phyloP scores from a whole-genome alignment of 2,329 filamentous ascomycete species.

The Penicillium sp. region DNA sequence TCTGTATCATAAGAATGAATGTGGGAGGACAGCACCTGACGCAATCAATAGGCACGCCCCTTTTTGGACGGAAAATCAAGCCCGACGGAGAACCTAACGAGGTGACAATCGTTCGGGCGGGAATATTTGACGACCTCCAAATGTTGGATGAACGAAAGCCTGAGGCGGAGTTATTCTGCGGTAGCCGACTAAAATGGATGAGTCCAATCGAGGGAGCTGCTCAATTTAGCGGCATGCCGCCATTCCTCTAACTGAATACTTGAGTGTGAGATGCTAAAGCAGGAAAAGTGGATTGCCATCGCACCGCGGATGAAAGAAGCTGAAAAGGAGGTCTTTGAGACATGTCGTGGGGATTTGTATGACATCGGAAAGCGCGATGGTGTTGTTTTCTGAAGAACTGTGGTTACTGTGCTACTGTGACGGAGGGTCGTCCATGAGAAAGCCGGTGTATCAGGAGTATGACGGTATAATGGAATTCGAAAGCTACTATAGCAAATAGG shows the following conservation, averaged over 20 bases:
- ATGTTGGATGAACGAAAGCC: conserved; percentile 32
- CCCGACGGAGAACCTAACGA: conserved; percentile 20
- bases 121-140: conserved; percentile 34
- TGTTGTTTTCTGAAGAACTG: too few species aligned
- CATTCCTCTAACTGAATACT: neutral
- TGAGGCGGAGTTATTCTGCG: conserved; percentile 31
- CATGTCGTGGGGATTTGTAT: too few species aligned
- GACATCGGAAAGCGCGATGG: too few species aligned
- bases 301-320: too few species aligned
- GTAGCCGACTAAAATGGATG: conserved; percentile 26
- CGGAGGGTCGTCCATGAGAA: too few species aligned
- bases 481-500: too few species aligned
- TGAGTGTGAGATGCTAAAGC: neutral
- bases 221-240: conserved; percentile 16
- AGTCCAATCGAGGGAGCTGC: conserved; percentile 23
- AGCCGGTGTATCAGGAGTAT: too few species aligned
- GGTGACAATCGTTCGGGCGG: conserved; percentile 34
- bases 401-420: too few species aligned
- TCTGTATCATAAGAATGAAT: conserved; percentile 12
- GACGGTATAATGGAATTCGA: too few species aligned
- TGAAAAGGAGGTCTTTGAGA: too few species aligned
- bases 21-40: neutral
- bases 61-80: conserved; percentile 27
- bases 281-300: neutral
- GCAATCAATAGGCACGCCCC: conserved; percentile 24